These are phyloP conservation scores for Suillus fuscotomentosus DNA, from an alignment of 768 basidiomycete genomes.

Conservation along the genomic window DNA sequence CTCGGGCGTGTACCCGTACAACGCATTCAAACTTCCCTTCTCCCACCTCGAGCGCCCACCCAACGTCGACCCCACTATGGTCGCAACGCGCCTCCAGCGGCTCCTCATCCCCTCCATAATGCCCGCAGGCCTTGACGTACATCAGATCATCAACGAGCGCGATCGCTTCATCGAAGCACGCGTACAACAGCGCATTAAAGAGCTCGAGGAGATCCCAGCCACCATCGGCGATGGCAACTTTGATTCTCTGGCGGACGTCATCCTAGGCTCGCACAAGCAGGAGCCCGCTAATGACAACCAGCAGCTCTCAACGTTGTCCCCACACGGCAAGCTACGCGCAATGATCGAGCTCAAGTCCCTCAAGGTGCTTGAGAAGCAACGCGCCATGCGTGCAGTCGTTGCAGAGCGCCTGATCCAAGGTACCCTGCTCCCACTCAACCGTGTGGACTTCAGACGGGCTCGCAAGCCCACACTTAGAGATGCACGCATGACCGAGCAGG, in stretches of 20 bases:
- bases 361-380: slow-evolving; percentile 87
- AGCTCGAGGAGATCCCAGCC: slow-evolving; percentile 77
- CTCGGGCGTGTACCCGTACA: slow-evolving; percentile 89
- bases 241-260: slow-evolving; percentile 46
- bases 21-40: slow-evolving; percentile 85
- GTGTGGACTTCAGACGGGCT: slow-evolving; percentile 84
- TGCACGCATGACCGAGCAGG: slow-evolving; percentile 83
- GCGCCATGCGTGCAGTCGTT: slow-evolving; percentile 79
- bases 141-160: slow-evolving; percentile 87
- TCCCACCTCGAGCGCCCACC: slow-evolving; percentile 68
- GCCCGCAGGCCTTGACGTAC: slow-evolving; percentile 90
- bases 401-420: slow-evolving; percentile 88
- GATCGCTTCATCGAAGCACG: slow-evolving; percentile 90
- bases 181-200: slow-evolving; percentile 82
- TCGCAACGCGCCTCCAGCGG: slow-evolving; percentile 73
- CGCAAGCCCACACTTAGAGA: slow-evolving; percentile 88
- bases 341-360: slow-evolving; percentile 93
- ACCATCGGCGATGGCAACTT: slow-evolving; percentile 79
- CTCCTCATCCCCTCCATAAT: slow-evolving; percentile 86
- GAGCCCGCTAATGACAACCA: slow-evolving; percentile 24
- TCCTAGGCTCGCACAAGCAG: slow-evolving; percentile 8
- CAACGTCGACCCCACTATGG: slow-evolving; percentile 58
- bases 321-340: slow-evolving; percentile 83
- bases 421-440: slow-evolving; percentile 85
- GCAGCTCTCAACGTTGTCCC: slow-evolving; percentile 30